A percentile compares a stretch with the other conserved stretches of the same genome.
These are phyloP conservation scores for Stagonosporopsis tanaceti DNA, from an alignment of 2,329 filamentous ascomycete species.

Conservation along the genomic window DNA sequence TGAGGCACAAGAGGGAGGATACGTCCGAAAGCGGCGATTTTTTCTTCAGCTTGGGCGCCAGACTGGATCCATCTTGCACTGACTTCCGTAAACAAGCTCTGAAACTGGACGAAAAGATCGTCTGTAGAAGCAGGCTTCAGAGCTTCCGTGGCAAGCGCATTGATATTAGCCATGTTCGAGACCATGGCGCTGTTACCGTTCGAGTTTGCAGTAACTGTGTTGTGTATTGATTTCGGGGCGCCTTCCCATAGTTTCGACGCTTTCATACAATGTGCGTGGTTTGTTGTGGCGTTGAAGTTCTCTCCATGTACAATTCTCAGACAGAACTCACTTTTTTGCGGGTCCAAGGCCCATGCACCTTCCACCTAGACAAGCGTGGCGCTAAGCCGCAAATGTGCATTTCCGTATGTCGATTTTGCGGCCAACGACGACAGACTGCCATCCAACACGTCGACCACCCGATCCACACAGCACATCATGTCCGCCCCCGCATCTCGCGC, in stretches of 20 bases:
- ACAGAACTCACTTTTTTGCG: slow-evolving; percentile 33
- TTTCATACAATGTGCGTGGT: slow-evolving; percentile 27
- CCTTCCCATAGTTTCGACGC: slow-evolving; percentile 49
- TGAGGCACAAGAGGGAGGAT: slow-evolving; percentile 84
- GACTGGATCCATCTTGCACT: slow-evolving; percentile 77
- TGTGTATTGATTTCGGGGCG: slow-evolving; percentile 33
- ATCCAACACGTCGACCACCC: slow-evolving; percentile 27
- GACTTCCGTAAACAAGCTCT: slow-evolving; percentile 79
- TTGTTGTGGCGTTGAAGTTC: slow-evolving; percentile 26
- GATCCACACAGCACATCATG: slow-evolving; percentile 47
- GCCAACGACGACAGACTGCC: slow-evolving; percentile 23
- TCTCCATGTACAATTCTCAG: slow-evolving; percentile 15
- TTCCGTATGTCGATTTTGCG: slow-evolving; percentile 41
- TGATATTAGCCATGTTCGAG: slow-evolving; percentile 40
- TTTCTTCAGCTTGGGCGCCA: slow-evolving; percentile 45
- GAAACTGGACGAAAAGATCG: slow-evolving; percentile 76
- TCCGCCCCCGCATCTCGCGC: slow-evolving; percentile 55
- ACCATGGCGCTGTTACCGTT: slow-evolving; percentile 26
- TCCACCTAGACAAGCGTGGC: slow-evolving; percentile 12
- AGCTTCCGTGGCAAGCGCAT: slow-evolving; percentile 38
- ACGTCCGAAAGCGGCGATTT: slow-evolving; percentile 76
- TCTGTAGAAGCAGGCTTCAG: slow-evolving; percentile 76
- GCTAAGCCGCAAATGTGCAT: slow-evolving; percentile 31
- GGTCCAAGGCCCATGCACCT: not conserved
- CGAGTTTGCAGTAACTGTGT: slow-evolving; percentile 26